A percentile compares a stretch with the other conserved stretches of the same genome.
Conservation (phyloP, 805 yeast genomes). For the Metahyphopichia silvanorum region DNA sequence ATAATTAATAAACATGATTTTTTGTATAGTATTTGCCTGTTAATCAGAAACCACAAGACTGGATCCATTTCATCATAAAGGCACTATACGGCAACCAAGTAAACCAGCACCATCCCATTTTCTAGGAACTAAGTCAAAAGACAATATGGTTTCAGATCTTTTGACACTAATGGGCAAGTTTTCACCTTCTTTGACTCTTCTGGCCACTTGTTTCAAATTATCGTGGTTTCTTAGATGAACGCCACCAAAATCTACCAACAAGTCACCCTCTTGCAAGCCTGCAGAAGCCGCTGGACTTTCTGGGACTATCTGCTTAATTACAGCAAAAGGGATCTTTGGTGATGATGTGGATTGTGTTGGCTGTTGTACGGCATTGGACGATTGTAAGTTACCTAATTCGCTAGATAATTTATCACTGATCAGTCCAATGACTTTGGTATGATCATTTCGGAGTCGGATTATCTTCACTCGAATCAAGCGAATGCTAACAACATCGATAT, state of each 20-base stretch:
- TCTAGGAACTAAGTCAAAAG: conserved; percentile 39
- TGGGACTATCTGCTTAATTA: conserved; percentile 45
- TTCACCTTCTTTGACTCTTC: conserved; percentile 38
- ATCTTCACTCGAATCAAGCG: conserved; percentile 62
- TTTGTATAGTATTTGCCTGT: too few species aligned
- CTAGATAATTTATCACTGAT: conserved; percentile 46
- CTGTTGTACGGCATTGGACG: background rate
- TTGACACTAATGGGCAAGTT: conserved; percentile 23
- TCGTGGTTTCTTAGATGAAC: conserved; percentile 56
- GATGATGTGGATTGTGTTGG: background rate
- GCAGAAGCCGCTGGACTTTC: conserved; percentile 54
- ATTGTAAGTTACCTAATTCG: conserved; percentile 39
- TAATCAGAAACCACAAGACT: background rate
- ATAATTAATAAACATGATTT: too few species aligned
- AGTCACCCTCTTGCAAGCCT: conserved; percentile 57
- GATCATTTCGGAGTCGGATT: conserved; percentile 69
- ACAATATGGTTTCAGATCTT: conserved; percentile 23
- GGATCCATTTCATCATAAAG: conserved; percentile 23
- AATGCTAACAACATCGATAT: conserved; percentile 71
- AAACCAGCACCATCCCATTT: conserved; percentile 66
- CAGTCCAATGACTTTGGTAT: conserved; percentile 43
- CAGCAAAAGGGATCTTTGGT: conserved; percentile 49
- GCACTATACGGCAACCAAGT: conserved; percentile 62
- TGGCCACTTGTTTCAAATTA: conserved; percentile 43
- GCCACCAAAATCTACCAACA: conserved; percentile 50